Base-by-base conservation (phyloP, 1,284 basidiomycete genomes). In the Cryptococcus sp. region DNA sequence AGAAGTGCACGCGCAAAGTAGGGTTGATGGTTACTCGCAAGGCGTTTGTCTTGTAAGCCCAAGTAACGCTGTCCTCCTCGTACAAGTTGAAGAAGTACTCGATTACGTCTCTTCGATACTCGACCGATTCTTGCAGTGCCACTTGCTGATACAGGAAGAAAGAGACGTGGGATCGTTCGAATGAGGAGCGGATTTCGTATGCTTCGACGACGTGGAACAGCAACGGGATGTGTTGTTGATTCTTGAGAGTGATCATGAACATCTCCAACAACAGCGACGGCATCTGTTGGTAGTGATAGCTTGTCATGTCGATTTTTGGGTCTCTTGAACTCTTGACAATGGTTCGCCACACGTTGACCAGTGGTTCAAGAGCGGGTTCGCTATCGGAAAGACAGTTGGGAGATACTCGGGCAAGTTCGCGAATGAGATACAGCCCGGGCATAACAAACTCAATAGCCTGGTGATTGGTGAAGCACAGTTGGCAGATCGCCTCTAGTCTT, bases 21-120 rank as follows among this genome's bases (percentile, higher is more conserved):
- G 96, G 97, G 43, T 93, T 95, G 70, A 99, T 81, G 58, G 99
- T 82, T 59, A 91, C 86, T 5, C 93, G 89, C 48, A 99, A 81
- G 68, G 92, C 89, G 64, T 87, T 86, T 3, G 89, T 87, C 79
- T 97, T 98, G 78, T 92, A 89, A 13, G 83, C 79, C 83, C 87
- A 89, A 8, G 87, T 81, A 51, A 86, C 83, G 4, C 83, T 78
- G 5, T 81, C 76, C 62, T 90, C 86, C 52, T 86, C 85, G 76
- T 95, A 93, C 82, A 93, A 88, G 46, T 85, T 84, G 59, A 96
- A 81, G 79, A 97, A 99, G 59, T 89, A 87, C 71, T 86, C 82
- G 49, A 99, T 81, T 54, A 98, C 81, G 62, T 90, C 89, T 44
- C 90, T 86, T 54, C 89, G 89, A 79, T 92, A 92, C 34, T 72